phyloP scores from a whole-genome alignment of 2,329 filamentous ascomycete genomes.

The Colletotrichum euphorbiae region DNA sequence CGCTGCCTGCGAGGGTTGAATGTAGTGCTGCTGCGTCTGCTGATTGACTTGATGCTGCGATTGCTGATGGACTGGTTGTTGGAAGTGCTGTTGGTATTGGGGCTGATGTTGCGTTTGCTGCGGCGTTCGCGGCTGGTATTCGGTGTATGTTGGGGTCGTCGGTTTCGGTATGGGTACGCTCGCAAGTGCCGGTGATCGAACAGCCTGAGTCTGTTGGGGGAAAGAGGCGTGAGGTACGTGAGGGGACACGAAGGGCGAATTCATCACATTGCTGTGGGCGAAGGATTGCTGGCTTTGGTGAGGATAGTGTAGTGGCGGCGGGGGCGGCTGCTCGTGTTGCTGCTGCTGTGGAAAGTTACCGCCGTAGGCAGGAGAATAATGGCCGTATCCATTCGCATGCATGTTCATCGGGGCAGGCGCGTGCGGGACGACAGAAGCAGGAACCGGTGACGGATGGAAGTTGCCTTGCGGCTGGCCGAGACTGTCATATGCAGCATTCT shows the following conservation, averaged over 20 bases:
- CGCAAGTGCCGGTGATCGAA: conserved; percentile 28
- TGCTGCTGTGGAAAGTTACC: conserved; percentile 44
- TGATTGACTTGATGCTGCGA: conserved; percentile 17
- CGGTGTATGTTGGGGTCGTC: conserved; percentile 20
- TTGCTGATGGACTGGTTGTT: conserved; percentile 36
- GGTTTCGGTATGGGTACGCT: conserved; percentile 21
- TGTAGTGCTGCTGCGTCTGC: conserved; percentile 8
- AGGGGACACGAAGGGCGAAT: conserved; percentile 29
- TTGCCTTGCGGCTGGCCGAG: conserved; percentile 45
- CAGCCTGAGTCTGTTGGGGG: conserved; percentile 20
- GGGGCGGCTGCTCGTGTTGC: conserved; percentile 45
- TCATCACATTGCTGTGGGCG: conserved; percentile 27
- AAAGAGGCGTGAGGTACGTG: conserved; percentile 32
- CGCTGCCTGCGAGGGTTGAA: conserved; percentile 15
- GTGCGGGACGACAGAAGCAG: conserved; percentile 43
- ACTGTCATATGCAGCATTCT: conserved; percentile 38
- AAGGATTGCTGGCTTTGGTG: conserved; percentile 32
- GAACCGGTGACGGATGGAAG: conserved; percentile 45
- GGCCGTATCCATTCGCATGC: conserved; percentile 36
- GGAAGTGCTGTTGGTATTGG: conserved; percentile 29
- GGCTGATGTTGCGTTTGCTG: conserved; percentile 40
- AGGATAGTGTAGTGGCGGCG: conserved; percentile 25
- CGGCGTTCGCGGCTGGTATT: conserved; percentile 22
- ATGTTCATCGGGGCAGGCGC: conserved; percentile 43
- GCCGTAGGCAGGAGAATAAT: conserved; percentile 41